These are phyloP conservation scores for Suillus fuscotomentosus DNA, from an alignment of 768 basidiomycete genomes.

Conservation along the genomic window DNA sequence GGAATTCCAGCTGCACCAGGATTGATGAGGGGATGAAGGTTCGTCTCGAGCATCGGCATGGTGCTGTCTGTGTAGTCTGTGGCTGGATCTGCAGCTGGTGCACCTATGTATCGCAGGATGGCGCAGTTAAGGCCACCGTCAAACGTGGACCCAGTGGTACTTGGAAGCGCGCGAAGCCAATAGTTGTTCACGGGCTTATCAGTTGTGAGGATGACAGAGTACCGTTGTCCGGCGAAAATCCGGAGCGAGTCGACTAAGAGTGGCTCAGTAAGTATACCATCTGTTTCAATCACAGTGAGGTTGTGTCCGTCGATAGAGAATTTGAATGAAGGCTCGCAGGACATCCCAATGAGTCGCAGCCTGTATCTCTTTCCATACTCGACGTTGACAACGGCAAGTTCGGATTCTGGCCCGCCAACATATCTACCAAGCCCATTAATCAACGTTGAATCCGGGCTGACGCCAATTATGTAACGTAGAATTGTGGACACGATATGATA, in stretches of 20 bases:
- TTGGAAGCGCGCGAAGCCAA: constrained; percentile 47
- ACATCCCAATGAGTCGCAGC: background rate
- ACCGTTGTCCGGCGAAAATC: constrained; percentile 34
- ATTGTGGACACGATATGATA: background rate
- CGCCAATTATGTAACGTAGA: background rate
- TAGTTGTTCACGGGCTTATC: constrained; percentile 49
- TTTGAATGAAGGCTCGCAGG: constrained; percentile 8
- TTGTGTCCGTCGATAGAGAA: constrained; percentile 19
- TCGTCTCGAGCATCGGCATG: background rate
- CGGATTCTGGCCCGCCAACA: background rate
- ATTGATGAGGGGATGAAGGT: background rate
- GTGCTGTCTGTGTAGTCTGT: background rate
- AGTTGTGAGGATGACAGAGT: constrained; percentile 43
- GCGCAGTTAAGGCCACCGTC: background rate
- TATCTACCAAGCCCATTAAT: background rate
- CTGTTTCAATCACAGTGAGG: constrained; percentile 35
- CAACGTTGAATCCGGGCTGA: background rate
- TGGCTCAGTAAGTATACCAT: constrained; percentile 26
- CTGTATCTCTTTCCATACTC: background rate
- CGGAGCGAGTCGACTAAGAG: constrained; percentile 34
- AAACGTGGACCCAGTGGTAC: constrained; percentile 20
- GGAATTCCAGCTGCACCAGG: background rate
- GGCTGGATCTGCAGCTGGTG: background rate
- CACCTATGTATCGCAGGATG: background rate
- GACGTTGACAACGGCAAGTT: background rate